Conservation (phyloP, 805 yeast species). For the Candida incommunis region DNA sequence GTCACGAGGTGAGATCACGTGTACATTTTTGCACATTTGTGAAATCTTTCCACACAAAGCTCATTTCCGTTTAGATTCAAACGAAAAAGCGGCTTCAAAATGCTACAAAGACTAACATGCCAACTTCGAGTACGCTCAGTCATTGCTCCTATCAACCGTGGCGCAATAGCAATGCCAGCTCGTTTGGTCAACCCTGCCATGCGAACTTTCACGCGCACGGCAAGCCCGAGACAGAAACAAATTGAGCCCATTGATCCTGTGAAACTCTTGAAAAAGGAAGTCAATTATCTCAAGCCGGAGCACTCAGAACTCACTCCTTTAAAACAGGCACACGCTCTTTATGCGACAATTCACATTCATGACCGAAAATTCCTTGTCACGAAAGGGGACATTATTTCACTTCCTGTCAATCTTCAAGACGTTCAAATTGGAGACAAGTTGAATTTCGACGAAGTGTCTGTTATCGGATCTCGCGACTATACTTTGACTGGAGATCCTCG, state of each 20-base stretch:
- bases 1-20: too few species aligned
- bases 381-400: conserved; percentile 68
- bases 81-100: too few species aligned
- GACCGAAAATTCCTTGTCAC: conserved; percentile 80
- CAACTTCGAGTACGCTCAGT: too few species aligned
- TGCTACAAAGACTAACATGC: too few species aligned
- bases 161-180: too few species aligned
- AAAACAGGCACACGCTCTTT: conserved; percentile 52
- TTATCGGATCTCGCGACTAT: conserved; percentile 75
- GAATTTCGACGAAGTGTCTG: conserved; percentile 56
- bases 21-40: too few species aligned
- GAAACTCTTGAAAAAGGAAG: conserved; percentile 6
- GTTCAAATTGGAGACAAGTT: conserved; percentile 78
- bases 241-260: conserved; percentile 3
- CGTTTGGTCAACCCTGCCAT: too few species aligned
- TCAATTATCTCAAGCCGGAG: conserved; percentile 15
- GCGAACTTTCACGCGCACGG: too few species aligned
- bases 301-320: conserved; percentile 44
- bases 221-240: not conserved
- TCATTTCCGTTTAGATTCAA: too few species aligned
- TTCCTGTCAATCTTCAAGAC: conserved; percentile 66
- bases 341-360: conserved; percentile 73
- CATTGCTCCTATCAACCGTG: too few species aligned
- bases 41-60: too few species aligned
- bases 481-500: conserved; percentile 43